Base-by-base conservation (phyloP, 768 basidiomycete genomes). In the Suillus bovinus region DNA sequence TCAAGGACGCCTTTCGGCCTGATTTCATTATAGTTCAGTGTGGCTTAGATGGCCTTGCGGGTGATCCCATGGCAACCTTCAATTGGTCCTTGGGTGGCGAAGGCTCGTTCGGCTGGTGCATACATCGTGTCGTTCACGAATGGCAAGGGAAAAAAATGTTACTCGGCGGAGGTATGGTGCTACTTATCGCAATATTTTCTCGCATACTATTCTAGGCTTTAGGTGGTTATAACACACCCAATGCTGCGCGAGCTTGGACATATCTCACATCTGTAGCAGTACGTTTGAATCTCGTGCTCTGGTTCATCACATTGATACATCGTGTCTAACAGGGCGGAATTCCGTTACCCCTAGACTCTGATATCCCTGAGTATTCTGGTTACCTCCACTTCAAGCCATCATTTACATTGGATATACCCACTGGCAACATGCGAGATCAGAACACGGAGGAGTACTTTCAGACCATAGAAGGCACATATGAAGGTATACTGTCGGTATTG, bases 171-270 rank as follows among this genome's bases (percentile, higher is more conserved):
- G 92, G 91, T 86, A 66, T 55, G 77, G 74, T 64, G 8, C 39
- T 36, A 39, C 20, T 39, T 20, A 29, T 27, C 36, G 13, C 24
- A 24, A 60, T 24, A 29, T 65, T 60, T 17, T 41, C 22, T 62
- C 39, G 20, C 33, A 64, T 46, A 58, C 50, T 39, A 8, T 68
- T 72, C 24, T 61, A 71, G 14, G 9, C n/a, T 50, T 63, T 74
- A 83, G 93, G 94, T 20, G 96, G 96, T 0, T 97, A 99, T 71
- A 80, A 91, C 67, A 84, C 86, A 5, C 78, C 91, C 2, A 96
- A 96, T 67, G 87, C 87, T 1, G 94, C 95, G 0, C 83, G 94
- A 14, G 91, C 92, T 0, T 97, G 94, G 93, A 80, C 92, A 1
- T 86, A 86, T 68, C 75, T 95, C 20, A 96, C 94, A 1, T 88